Base-by-base conservation (phyloP, 1,284 basidiomycete genomes). In the Tilletia caries region DNA sequence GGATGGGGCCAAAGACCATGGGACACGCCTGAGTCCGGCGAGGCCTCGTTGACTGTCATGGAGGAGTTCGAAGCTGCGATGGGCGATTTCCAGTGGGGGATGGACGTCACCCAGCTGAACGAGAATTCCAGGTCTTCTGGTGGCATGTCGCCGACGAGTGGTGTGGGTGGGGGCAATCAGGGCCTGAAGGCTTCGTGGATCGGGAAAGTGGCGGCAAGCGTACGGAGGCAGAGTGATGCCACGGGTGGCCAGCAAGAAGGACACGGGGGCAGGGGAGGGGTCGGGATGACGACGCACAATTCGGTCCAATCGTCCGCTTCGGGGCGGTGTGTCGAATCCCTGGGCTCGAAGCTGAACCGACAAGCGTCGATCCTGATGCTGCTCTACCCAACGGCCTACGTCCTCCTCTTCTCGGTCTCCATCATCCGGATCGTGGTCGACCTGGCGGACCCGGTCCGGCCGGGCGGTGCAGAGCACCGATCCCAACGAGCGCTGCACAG, bases 291-390 rank as follows among this genome's bases (percentile, higher is more conserved):
- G 8, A 29, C 32, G 23, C 23, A 27, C 54, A 60, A 18, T 2
- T 60, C 54, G 54, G 54, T 25, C 25, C 54, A 60, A 4, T 60
- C 54, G 54, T 23, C 25, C 27, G 27, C 18, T 10, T 60, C 54
- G 27, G 48, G 48, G 20, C 18, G 77, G 27, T 75, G 76, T 20
- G 78, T 80, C 25, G 78, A 80, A 10, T 68, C 69, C 5, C 66
- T 79, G 23, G 78, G 78, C 1, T 75, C 73, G n/a, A 79, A 77
- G 18, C 64, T 80, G 13, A 80, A 80, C 33, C 71, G 77, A 6
- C 78, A 80, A 46, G 78, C 78, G 10, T 75, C 73, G 33, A 48
- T 79, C 10, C 43, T 80, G 64, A 68, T 80, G 32, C 44, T 80
- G 15, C 72, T 80, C 2, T 80, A 80, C 43, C 78, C 78, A 0